Percentiles rank a stretch among this genome's conserved stretches.
Conservation (phyloP, 768 basidiomycete genomes). For the Calocybe cyanea region DNA sequence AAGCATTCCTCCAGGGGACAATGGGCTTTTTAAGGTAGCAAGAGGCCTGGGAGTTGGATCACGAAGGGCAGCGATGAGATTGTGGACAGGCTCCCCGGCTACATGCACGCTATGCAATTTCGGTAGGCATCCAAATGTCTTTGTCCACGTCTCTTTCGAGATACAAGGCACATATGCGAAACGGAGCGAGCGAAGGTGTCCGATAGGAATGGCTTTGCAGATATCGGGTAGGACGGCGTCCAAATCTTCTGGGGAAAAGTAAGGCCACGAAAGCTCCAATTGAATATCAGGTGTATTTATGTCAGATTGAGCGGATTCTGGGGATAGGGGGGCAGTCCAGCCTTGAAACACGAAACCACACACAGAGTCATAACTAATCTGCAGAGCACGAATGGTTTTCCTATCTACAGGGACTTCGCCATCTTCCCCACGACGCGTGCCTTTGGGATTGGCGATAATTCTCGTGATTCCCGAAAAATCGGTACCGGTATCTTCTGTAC, state of each 20-base stretch:
- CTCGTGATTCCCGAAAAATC: conserved; percentile 19
- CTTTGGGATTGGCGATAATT: conserved; percentile 9
- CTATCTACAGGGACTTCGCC: conserved; percentile 6
- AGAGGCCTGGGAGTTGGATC: conserved; percentile 11
- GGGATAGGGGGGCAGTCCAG: conserved; percentile 11
- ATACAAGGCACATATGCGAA: conserved; percentile 18
- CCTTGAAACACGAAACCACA: conserved; percentile 13
- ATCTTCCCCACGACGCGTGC: conserved; percentile 4
- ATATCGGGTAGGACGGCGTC: conserved; percentile 16
- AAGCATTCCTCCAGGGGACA: conserved; percentile 9
- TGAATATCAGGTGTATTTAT: conserved; percentile 12
- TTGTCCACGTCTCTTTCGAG: conserved; percentile 18
- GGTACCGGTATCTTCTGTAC: conserved; percentile 12
- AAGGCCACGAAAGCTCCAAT: conserved; percentile 22
- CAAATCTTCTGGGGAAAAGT: conserved; percentile 10
- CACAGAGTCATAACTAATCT: conserved; percentile 12
- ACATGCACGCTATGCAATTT: conserved; percentile 22
- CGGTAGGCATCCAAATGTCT: conserved; percentile 24
- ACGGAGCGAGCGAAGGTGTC: conserved; percentile 21
- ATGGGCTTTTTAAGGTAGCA: conserved; percentile 8
- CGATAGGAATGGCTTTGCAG: conserved; percentile 21
- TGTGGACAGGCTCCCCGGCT: conserved; percentile 16
- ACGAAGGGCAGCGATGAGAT: conserved; percentile 23
- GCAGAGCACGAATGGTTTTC: conserved; percentile 12
- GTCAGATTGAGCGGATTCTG: neutral